Conservation (phyloP, 192 early-diverging fungal species). For the Phycomyces blakesleeanus region DNA sequence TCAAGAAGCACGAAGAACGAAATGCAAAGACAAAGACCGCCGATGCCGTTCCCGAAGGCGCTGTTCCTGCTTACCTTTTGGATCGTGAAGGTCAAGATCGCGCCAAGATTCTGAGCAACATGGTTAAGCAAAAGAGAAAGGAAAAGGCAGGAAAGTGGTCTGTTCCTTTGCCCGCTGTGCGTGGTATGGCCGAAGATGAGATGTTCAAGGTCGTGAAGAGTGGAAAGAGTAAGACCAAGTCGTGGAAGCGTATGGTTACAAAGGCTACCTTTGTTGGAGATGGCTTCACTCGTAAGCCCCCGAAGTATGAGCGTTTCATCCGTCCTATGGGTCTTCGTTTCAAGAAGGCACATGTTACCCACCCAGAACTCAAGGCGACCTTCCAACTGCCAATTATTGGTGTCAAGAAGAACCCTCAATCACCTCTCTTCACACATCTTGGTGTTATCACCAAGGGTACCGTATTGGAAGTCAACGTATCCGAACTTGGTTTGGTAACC, state of each 20-base stretch:
- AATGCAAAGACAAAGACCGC: slow-evolving; percentile 92
- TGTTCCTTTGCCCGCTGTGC: slow-evolving; percentile 96
- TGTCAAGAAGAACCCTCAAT: slow-evolving; percentile 98
- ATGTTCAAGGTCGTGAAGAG: slow-evolving; percentile 98
- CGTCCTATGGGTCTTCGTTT: slow-evolving; percentile 95
- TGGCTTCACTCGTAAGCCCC: slow-evolving; percentile 98
- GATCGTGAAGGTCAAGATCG: slow-evolving; percentile 97
- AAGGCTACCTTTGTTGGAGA: slow-evolving; percentile 99
- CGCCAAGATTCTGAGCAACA: slow-evolving; percentile 97
- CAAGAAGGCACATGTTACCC: slow-evolving; percentile 99
- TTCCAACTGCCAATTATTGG: slow-evolving; percentile 95
- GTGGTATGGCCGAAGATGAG: slow-evolving; percentile 98
- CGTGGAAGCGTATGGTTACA: slow-evolving; percentile 98
- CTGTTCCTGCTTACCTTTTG: slow-evolving; percentile 94
- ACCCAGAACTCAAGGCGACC: slow-evolving; percentile 96
- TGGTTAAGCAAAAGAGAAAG: slow-evolving; percentile 99
- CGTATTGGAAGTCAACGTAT: slow-evolving; percentile 83
- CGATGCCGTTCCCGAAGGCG: slow-evolving; percentile 89
- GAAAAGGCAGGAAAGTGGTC: slow-evolving; percentile 99
- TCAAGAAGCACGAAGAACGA: slow-evolving; percentile 98
- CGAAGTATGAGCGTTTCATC: slow-evolving; percentile 98
- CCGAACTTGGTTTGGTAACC: slow-evolving; percentile 94
- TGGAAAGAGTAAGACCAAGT: slow-evolving; percentile 89
- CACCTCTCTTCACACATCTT: slow-evolving; percentile 92
- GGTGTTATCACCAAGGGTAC: slow-evolving; percentile 99